Conservation (phyloP, 441 rosid species). For the Populus hybrid region DNA sequence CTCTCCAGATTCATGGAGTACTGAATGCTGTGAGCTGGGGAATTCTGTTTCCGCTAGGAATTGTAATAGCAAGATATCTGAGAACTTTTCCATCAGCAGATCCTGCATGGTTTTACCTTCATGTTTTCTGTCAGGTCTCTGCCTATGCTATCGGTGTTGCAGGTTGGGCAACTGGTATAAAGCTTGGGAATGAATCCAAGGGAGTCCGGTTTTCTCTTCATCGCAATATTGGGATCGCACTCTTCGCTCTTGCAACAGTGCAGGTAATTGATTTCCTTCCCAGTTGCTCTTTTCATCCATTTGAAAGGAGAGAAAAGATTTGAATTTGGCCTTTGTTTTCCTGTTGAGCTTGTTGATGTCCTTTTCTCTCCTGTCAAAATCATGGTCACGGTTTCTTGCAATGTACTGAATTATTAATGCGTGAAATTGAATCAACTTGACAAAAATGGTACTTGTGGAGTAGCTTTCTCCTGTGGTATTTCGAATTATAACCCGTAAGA, state of each 20-base stretch:
- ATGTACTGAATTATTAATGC: not conserved
- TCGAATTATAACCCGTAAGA: not conserved
- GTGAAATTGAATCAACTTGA: not conserved
- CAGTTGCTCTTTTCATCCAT: not conserved
- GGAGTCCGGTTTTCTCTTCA: slow-evolving; percentile 30
- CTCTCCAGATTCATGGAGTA: not conserved
- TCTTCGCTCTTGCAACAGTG: slow-evolving; percentile 44
- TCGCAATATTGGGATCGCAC: slow-evolving; percentile 43
- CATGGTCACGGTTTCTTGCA: not conserved
- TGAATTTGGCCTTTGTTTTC: not conserved
- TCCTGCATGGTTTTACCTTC: slow-evolving; percentile 58
- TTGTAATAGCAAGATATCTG: slow-evolving; percentile 50
- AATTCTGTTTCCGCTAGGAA: slow-evolving; percentile 48
- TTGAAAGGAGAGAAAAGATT: not conserved
- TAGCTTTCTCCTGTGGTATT: not conserved
- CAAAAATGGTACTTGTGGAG: not conserved
- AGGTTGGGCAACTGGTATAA: slow-evolving; percentile 50
- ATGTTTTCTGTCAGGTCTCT: slow-evolving; percentile 38
- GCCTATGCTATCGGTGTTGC: slow-evolving; percentile 45
- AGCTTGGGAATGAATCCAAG: slow-evolving; percentile 39
- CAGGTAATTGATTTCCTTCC: slow-evolving; percentile 37
- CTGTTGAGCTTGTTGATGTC: not conserved
- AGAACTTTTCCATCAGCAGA: slow-evolving; percentile 42
- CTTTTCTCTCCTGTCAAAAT: not conserved
- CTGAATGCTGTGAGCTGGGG: slow-evolving; percentile 67